Evolutionary conservation across 768 basidiomycete species (phyloP).

Genomic region (Suillus weaverae): DNA sequence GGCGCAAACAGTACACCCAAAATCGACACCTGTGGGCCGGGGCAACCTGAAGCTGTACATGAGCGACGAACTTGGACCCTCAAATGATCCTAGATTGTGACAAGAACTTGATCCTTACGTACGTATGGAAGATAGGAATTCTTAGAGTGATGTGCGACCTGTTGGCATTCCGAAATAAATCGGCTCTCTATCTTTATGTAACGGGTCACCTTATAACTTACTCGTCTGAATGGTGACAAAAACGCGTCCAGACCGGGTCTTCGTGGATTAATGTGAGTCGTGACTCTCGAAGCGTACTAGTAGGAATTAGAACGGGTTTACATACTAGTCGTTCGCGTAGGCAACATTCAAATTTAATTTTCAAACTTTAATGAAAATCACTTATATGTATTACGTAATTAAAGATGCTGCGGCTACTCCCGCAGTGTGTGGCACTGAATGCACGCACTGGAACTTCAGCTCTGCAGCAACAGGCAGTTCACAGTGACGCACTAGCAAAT

Average conservation of each 20-base stretch:
- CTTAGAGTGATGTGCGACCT: too few species aligned
- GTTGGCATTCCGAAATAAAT: too few species aligned
- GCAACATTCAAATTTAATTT: background rate
- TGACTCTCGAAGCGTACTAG: background rate
- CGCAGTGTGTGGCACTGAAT: slow-evolving; percentile 3
- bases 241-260: background rate
- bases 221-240: background rate
- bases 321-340: background rate
- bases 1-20: background rate
- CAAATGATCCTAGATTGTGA: slow-evolving; percentile 1
- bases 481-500: slow-evolving; percentile 2
- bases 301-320: background rate
- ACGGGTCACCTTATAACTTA: too few species aligned
- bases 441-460: slow-evolving; percentile 1
- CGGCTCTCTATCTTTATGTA: too few species aligned
- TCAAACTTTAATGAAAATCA: background rate
- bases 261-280: background rate
- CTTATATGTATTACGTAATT: background rate
- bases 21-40: background rate
- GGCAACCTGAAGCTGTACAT: background rate
- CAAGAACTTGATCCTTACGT: background rate
- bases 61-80: slow-evolving; percentile 1
- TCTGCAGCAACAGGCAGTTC: background rate
- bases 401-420: background rate
- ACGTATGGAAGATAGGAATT: background rate